Conservation (phyloP, 2,329 filamentous ascomycete genomes). For the Macrophomina pseudophaseolina region DNA sequence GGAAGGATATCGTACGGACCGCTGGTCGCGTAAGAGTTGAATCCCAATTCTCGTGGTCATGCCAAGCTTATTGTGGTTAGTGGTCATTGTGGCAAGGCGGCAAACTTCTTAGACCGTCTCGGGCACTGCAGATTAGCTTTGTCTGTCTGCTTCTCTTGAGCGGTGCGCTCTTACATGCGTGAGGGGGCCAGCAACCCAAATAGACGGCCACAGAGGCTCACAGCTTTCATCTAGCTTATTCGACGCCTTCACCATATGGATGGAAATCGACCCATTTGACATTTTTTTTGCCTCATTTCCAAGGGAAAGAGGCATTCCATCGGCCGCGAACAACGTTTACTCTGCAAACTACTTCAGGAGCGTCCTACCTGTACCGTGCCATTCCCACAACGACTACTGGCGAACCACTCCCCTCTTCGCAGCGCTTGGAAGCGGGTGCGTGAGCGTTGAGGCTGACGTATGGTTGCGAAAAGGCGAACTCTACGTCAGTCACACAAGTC, state of each 20-base stretch:
- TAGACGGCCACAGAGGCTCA: background rate
- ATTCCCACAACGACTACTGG: slow-evolving; percentile 67
- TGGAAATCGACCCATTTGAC: background rate
- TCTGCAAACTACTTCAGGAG: slow-evolving; percentile 30
- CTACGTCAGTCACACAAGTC: slow-evolving; percentile 59
- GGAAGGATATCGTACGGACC: background rate
- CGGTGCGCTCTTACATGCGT: background rate
- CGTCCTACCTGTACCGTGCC: slow-evolving; percentile 56
- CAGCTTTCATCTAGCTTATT: background rate
- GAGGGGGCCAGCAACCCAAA: background rate
- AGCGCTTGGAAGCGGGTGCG: slow-evolving; percentile 59
- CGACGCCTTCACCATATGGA: background rate
- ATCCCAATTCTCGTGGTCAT: background rate
- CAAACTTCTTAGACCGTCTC: background rate
- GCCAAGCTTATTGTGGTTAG: background rate
- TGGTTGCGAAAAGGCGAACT: slow-evolving; percentile 59
- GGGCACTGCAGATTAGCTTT: background rate
- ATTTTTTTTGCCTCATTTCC: background rate
- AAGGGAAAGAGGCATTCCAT: background rate
- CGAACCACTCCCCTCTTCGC: slow-evolving; percentile 59
- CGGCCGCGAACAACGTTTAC: background rate
- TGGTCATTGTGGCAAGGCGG: background rate
- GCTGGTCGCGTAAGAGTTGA: background rate
- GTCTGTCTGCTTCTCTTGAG: background rate
- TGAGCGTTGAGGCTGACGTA: slow-evolving; percentile 63